These are phyloP conservation scores for Fusarium sp. DNA, from an alignment of 2,329 filamentous ascomycete genomes.

Conservation along the genomic window DNA sequence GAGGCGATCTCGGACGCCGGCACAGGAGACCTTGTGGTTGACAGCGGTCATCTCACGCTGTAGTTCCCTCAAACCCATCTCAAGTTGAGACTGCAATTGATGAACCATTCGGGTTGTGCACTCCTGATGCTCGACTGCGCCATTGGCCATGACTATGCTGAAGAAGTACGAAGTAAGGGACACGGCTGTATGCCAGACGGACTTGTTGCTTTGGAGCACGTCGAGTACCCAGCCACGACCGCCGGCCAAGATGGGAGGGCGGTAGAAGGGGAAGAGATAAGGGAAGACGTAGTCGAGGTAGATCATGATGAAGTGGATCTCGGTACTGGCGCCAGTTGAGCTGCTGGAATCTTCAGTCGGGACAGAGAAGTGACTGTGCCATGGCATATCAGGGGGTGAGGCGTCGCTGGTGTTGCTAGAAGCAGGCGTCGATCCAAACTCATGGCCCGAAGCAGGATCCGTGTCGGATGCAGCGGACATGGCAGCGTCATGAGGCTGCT, in stretches of 20 bases:
- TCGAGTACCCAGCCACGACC: conserved; percentile 68
- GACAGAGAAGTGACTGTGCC: conserved; percentile 43
- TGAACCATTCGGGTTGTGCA: conserved; percentile 48
- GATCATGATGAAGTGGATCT: conserved; percentile 59
- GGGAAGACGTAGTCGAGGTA: conserved; percentile 70
- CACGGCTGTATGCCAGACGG: conserved; percentile 64
- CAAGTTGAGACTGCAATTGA: conserved; percentile 54
- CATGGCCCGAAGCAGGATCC: conserved; percentile 38
- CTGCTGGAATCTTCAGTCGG: conserved; percentile 32
- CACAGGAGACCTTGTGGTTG: conserved; percentile 43
- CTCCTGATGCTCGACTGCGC: conserved; percentile 44
- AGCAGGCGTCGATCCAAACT: conserved; percentile 39
- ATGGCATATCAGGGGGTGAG: conserved; percentile 46
- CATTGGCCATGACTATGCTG: conserved; percentile 52
- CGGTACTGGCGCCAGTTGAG: conserved; percentile 39
- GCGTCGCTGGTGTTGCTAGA: conserved; percentile 43
- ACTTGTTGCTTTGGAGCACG: conserved; percentile 63
- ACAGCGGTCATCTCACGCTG: conserved; percentile 52
- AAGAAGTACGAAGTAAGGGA: conserved; percentile 67
- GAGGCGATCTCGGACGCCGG: conserved; percentile 47
- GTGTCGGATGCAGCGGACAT: conserved; percentile 42
- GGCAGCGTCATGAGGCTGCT: neutral
- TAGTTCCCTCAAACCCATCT: conserved; percentile 54
- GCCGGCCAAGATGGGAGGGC: conserved; percentile 62
- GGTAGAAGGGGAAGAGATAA: conserved; percentile 70